These are phyloP conservation scores for Aspergillus vadensis DNA, from an alignment of 2,329 filamentous ascomycete species.

Conservation along the genomic window DNA sequence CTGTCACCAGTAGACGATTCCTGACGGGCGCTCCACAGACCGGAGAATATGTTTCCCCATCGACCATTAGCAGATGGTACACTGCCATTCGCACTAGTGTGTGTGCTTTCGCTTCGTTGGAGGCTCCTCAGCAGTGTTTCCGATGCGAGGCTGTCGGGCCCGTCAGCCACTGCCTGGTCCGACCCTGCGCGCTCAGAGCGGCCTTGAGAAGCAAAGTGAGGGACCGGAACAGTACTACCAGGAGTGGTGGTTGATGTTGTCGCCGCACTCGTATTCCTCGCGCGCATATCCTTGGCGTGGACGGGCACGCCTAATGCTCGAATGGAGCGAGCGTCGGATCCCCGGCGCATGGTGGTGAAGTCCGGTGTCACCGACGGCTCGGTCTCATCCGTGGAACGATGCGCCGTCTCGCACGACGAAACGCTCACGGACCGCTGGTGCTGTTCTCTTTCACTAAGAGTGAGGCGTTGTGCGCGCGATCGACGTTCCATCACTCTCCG, in stretches of 20 bases:
- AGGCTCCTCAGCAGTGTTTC: conserved; percentile 57
- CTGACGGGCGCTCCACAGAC: conserved; percentile 56
- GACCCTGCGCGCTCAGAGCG: conserved; percentile 28
- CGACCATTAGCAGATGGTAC: conserved; percentile 51
- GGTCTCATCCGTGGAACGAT: conserved; percentile 36
- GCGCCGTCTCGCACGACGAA: conserved; percentile 47
- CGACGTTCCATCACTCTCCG: conserved; percentile 57
- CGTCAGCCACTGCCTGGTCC: conserved; percentile 29
- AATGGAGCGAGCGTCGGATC: conserved; percentile 49
- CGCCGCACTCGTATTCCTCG: conserved; percentile 51
- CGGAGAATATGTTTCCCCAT: conserved; percentile 60
- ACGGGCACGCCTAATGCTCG: conserved; percentile 48
- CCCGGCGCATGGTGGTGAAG: conserved; percentile 35
- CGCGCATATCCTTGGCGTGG: conserved; percentile 46
- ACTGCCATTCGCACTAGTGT: conserved; percentile 48
- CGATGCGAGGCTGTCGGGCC: conserved; percentile 52
- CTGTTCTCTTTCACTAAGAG: conserved; percentile 34
- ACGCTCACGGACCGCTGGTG: conserved; percentile 47
- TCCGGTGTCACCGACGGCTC: conserved; percentile 31
- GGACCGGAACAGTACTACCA: conserved; percentile 52
- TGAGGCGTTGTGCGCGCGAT: conserved; percentile 50
- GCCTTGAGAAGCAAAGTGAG: conserved; percentile 54
- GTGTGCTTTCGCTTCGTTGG: conserved; percentile 55
- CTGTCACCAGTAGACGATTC: conserved; percentile 50
- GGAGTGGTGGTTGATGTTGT: conserved; percentile 57